Evolutionary conservation across 768 basidiomycete species (phyloP).

Genomic region (Tricholoma hemisulphureum): DNA sequence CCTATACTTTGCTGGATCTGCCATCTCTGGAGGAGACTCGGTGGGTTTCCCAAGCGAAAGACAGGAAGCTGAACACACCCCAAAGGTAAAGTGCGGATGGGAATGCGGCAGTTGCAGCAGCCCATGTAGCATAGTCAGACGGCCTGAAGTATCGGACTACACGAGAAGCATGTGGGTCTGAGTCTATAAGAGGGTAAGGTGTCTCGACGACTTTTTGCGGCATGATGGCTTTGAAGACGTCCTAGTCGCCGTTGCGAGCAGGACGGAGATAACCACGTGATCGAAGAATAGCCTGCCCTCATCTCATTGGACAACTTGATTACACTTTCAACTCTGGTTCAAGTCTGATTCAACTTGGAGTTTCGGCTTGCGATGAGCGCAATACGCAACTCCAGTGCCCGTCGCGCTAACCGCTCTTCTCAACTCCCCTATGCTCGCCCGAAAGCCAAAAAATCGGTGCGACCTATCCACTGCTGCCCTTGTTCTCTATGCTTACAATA

Average conservation of each 20-base stretch:
- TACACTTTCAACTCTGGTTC: constrained; percentile 14
- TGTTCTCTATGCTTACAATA: neutral
- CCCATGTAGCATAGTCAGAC: constrained; percentile 87
- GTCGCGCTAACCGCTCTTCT: constrained; percentile 29
- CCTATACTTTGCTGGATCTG: constrained; percentile 41
- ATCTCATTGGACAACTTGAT: constrained; percentile 27
- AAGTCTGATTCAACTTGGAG: no score
- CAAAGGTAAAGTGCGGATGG: constrained; percentile 79
- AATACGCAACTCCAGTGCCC: constrained; percentile 44
- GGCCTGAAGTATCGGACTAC: constrained; percentile 88
- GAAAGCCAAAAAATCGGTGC: constrained; percentile 47
- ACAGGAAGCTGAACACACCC: constrained; percentile 52
- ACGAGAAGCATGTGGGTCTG: constrained; percentile 84
- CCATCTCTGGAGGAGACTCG: constrained; percentile 39
- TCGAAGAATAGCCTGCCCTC: constrained; percentile 35
- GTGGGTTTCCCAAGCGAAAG: constrained; percentile 4
- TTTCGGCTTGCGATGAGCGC: constrained; percentile 71
- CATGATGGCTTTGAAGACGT: constrained; percentile 34
- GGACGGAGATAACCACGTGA: constrained; percentile 34
- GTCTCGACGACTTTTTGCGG: constrained; percentile 52
- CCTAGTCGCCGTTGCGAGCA: constrained; percentile 26
- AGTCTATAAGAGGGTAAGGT: constrained; percentile 89
- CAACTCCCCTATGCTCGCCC: constrained; percentile 60
- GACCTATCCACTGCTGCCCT: constrained; percentile 9
- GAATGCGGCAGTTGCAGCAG: constrained; percentile 72